A percentile compares a stretch with the other conserved stretches of the same genome.
Evolutionary conservation across 108 stramenopile species (phyloP).

Genomic region (Fragilariopsis cylindrus): DNA sequence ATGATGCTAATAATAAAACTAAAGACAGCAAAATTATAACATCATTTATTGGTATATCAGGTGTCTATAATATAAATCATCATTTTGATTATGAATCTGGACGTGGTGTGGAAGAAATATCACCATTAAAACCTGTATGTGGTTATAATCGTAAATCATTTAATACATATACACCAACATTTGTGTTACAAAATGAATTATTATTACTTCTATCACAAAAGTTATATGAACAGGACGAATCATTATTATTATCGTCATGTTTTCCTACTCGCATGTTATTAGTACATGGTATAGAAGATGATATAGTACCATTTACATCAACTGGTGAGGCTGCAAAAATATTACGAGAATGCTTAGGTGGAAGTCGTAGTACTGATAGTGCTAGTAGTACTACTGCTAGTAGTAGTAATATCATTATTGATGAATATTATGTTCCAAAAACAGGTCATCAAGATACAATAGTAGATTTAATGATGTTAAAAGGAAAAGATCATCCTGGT

Average conservation of each 20-base stretch:
- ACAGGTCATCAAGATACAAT: constrained; percentile 75
- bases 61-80: constrained; percentile 75
- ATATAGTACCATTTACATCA: constrained; percentile 78
- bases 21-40: not conserved
- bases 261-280: constrained; percentile 49
- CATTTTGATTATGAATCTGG: constrained; percentile 87
- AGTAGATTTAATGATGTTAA: constrained; percentile 64
- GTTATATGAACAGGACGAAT: not conserved
- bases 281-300: constrained; percentile 84
- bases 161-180: constrained; percentile 51
- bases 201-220: not conserved
- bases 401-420: constrained; percentile 37
- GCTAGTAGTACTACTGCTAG: not conserved
- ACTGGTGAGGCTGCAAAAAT: constrained; percentile 67
- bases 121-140: constrained; percentile 75
- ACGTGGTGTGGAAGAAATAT: constrained; percentile 82
- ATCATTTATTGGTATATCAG: constrained; percentile 66
- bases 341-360: constrained; percentile 41
- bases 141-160: constrained; percentile 66
- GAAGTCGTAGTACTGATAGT: not conserved
- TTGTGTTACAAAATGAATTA: constrained; percentile 34
- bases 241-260: constrained; percentile 11
- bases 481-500: not conserved
- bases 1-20: constrained; percentile 10
- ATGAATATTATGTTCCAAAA: constrained; percentile 65